Conservation (phyloP, 2,329 filamentous ascomycete genomes). For the Colletotrichum abscissum region DNA sequence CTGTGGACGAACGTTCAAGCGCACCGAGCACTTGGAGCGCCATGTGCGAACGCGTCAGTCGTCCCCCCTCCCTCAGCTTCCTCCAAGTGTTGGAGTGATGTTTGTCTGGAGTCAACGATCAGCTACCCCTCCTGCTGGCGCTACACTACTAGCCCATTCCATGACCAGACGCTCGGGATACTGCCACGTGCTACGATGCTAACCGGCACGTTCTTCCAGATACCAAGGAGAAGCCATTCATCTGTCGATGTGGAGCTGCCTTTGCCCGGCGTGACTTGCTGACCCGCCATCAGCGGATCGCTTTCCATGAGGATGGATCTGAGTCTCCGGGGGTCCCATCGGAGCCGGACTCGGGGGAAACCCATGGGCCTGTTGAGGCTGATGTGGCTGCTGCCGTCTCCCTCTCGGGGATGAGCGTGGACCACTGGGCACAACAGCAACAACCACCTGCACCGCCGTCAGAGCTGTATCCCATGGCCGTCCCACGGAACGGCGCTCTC, state of each 20-base stretch:
- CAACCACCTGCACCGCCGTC: slow-evolving; percentile 5
- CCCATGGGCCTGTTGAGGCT: slow-evolving; percentile 42
- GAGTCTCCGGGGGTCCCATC: slow-evolving; percentile 22
- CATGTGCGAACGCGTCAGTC: slow-evolving; percentile 58
- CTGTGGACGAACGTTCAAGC: slow-evolving; percentile 56
- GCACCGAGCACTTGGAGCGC: slow-evolving; percentile 58
- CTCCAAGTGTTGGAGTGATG: slow-evolving; percentile 9
- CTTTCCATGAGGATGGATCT: slow-evolving; percentile 46
- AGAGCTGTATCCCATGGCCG: slow-evolving; percentile 27
- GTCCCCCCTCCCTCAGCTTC: not conserved
- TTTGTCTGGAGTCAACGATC: not conserved
- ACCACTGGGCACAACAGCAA: slow-evolving; percentile 39
- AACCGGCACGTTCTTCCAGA: slow-evolving; percentile 43
- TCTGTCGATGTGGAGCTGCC: slow-evolving; percentile 56
- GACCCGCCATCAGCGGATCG: slow-evolving; percentile 55
- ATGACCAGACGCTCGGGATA: not conserved
- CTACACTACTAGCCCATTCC: not conserved
- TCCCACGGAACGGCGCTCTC: slow-evolving; percentile 17
- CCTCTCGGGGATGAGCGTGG: slow-evolving; percentile 46
- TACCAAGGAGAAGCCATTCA: slow-evolving; percentile 60
- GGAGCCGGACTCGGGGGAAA: slow-evolving; percentile 41
- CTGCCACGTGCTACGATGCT: slow-evolving; percentile 16
- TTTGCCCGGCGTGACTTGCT: slow-evolving; percentile 57
- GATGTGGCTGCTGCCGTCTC: slow-evolving; percentile 44
- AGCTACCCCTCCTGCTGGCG: not conserved